phyloP scores from a whole-genome alignment of 345 rosid genomes.

The Raphanus raphanistrum region DNA sequence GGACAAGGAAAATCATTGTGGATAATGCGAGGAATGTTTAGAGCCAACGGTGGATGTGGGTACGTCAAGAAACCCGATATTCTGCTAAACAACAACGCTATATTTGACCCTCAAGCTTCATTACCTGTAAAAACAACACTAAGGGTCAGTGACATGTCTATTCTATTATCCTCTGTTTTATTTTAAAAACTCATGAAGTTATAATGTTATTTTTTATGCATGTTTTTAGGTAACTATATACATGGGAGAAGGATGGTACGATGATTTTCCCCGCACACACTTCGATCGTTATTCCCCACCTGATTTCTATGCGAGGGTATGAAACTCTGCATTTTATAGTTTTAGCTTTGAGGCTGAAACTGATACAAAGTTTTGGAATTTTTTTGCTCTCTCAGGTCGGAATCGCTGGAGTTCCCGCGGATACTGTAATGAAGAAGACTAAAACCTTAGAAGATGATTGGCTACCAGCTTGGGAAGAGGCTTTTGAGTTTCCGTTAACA shows the following conservation, averaged over 20 bases:
- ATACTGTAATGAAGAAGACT: background rate
- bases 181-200: background rate
- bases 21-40: conserved; percentile 7
- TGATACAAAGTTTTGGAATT: background rate
- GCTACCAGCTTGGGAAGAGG: background rate
- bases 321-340: background rate
- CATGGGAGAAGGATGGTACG: conserved; percentile 4
- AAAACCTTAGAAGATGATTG: background rate
- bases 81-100: background rate
- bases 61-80: conserved; percentile 4
- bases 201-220: background rate
- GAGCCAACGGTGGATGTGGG: conserved; percentile 6
- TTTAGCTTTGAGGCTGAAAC: background rate
- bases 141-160: conserved; percentile 53
- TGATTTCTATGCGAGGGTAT: background rate
- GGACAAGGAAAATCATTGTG: conserved; percentile 6
- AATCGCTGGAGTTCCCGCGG: conserved; percentile 1
- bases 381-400: background rate
- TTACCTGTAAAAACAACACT: conserved; percentile 58
- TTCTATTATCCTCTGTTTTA: background rate
- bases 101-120: conserved; percentile 60
- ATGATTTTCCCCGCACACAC: background rate
- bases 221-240: background rate
- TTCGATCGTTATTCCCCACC: background rate
- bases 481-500: conserved; percentile 2